Evolutionary conservation across 2,329 filamentous ascomycete species (phyloP).

Genomic region (Aspergillus sp.): DNA sequence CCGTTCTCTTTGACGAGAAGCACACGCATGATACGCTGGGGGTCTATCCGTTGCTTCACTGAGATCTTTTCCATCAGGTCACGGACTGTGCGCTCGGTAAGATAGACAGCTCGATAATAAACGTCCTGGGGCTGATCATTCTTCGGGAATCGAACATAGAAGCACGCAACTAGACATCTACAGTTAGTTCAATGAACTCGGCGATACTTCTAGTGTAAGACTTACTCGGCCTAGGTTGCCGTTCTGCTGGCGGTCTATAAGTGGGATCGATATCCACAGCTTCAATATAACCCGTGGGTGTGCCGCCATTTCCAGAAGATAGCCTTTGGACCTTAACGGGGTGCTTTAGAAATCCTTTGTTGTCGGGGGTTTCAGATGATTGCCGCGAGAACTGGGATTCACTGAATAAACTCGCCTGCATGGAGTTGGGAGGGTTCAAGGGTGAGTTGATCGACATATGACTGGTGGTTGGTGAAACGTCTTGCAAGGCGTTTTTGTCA

Average conservation of each 20-base stretch:
- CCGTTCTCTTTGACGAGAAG: slow-evolving; percentile 73
- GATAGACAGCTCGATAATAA: slow-evolving; percentile 82
- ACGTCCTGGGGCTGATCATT: slow-evolving; percentile 54
- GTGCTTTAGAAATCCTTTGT: slow-evolving; percentile 22
- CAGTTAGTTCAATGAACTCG: slow-evolving; percentile 29
- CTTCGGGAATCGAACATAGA: slow-evolving; percentile 69
- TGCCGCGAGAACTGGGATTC: slow-evolving; percentile 24
- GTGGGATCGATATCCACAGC: slow-evolving; percentile 83
- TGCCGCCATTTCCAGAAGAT: slow-evolving; percentile 17
- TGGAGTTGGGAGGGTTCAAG: slow-evolving; percentile 19
- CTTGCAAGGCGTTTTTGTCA: slow-evolving; percentile 34
- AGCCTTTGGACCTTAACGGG: slow-evolving; percentile 34
- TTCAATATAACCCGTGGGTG: slow-evolving; percentile 81
- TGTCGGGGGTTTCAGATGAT: slow-evolving; percentile 20
- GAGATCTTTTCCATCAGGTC: slow-evolving; percentile 74
- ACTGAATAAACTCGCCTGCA: slow-evolving; percentile 16
- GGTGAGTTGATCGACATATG: slow-evolving; percentile 41
- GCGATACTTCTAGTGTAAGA: neutral
- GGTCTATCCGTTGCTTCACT: slow-evolving; percentile 77
- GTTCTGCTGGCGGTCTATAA: slow-evolving; percentile 77
- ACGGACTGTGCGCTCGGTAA: slow-evolving; percentile 71
- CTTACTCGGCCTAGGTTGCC: slow-evolving; percentile 65
- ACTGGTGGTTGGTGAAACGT: slow-evolving; percentile 42
- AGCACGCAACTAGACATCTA: slow-evolving; percentile 67
- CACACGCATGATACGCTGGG: slow-evolving; percentile 67